Base-by-base conservation (phyloP, 1,284 basidiomycete species). In the Leccinum angustisporum region DNA sequence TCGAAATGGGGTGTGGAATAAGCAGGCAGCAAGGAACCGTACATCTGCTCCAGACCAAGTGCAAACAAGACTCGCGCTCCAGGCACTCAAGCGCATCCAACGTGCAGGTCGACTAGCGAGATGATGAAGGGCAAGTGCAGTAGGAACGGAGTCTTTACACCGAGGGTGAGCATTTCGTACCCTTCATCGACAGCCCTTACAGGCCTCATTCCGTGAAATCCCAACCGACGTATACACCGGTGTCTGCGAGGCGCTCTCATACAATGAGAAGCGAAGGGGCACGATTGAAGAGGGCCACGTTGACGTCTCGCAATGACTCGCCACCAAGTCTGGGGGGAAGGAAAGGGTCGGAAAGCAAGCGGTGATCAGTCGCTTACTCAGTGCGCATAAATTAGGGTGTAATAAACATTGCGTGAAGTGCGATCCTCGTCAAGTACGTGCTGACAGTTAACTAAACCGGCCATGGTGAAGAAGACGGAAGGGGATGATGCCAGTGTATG, bases 401-500 rank as follows among this genome's bases (percentile, higher is more conserved):
- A 76, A 76, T 75, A 75, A 75, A 76, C 63, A 73, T 61, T 74
- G 72, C 72, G 60, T 70, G 69, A 16, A 34, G 53, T 57, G 72
- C 59, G 61, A 56, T 71, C 72, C 64, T 63, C 64, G 31, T 64
- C 63, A 65, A 60, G 66, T 65, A 64, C 27, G 64, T 67, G 66
- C 61, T 57, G 63, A 64, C 48, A 58, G 61, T 52, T 56, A 67
- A 61, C 57, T 61, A 72, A 72, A 69, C 65, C 68, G 54, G 60
- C 61, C 33, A 60, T 58, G 56, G 65, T 40, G 55, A 53, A 54
- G 36, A 60, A 60, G 64, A 63, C 58, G 58, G 27, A 46, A 21
- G 46, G 59, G 38, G 64, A 68, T 76, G 81, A 82, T 73, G 86
- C 87, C 86, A 72, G 79, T 87, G 88, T 88, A 73, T 89, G 76